phyloP scores from a whole-genome alignment of 352 stramenopile genomes.

The Phytopythium montanum region DNA sequence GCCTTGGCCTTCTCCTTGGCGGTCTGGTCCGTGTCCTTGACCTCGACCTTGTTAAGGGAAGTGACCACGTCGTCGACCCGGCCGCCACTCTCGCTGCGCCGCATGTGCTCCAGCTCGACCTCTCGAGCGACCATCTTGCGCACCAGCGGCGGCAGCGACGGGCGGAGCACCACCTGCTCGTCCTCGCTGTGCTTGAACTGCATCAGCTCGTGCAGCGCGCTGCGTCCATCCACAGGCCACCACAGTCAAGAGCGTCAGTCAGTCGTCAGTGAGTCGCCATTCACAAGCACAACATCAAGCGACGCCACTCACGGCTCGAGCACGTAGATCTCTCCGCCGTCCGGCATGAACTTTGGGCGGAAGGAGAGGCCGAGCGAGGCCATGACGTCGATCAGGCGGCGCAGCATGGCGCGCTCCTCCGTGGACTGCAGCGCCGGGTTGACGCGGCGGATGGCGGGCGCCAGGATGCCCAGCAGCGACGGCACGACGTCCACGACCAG shows the following conservation, averaged over 20 bases:
- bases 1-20: too few relatives aligned
- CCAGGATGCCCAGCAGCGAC: slow-evolving; percentile 62
- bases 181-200: slow-evolving; percentile 44
- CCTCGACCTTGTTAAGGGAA: slow-evolving; percentile 5
- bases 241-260: slow-evolving; percentile 3
- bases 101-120: slow-evolving; percentile 79
- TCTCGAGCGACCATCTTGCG: slow-evolving; percentile 80
- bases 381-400: slow-evolving; percentile 75
- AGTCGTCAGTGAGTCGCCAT: background rate
- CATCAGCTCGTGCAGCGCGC: slow-evolving; percentile 66
- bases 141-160: slow-evolving; percentile 52
- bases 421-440: slow-evolving; percentile 54
- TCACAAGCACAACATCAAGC: slow-evolving; percentile 2
- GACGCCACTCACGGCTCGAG: slow-evolving; percentile 81
- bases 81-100: slow-evolving; percentile 44
- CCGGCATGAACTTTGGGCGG: slow-evolving; percentile 54
- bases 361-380: slow-evolving; percentile 75
- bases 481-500: slow-evolving; percentile 75
- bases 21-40: slow-evolving; percentile 10
- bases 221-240: too few relatives aligned
- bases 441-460: slow-evolving; percentile 55
- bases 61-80: background rate
- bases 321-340: slow-evolving; percentile 67
- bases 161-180: slow-evolving; percentile 16
- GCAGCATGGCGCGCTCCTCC: slow-evolving; percentile 64